Evolutionary conservation across 345 rosid species (phyloP).

Genomic region (Aquilaria sinensis): DNA sequence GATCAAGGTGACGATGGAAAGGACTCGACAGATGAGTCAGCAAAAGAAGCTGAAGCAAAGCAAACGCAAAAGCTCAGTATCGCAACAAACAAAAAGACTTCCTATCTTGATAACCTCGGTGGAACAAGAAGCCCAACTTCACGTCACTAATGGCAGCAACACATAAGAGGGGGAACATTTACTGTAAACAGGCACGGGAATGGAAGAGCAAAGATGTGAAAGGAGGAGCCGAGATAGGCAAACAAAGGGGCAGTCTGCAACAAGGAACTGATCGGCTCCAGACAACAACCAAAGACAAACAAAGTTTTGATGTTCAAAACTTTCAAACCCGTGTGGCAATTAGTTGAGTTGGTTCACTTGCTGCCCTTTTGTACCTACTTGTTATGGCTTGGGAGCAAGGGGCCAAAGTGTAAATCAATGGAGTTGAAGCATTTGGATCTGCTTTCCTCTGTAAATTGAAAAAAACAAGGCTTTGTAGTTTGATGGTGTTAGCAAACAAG

Average conservation of each 20-base stretch:
- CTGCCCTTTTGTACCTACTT: slow-evolving; percentile 13
- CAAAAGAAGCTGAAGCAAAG: slow-evolving; percentile 29
- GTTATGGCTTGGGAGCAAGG: slow-evolving; percentile 21
- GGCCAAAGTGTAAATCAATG: slow-evolving; percentile 1
- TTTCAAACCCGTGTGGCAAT: background rate
- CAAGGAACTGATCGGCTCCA: too few species aligned
- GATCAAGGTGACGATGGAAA: slow-evolving; percentile 30
- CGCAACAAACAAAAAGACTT: slow-evolving; percentile 29
- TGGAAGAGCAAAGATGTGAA: background rate
- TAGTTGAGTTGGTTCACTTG: slow-evolving; percentile 4
- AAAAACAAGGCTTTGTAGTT: slow-evolving; percentile 16
- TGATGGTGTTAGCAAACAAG: slow-evolving; percentile 11
- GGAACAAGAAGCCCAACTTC: slow-evolving; percentile 56
- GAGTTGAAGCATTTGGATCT: slow-evolving; percentile 11
- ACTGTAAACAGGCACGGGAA: slow-evolving; percentile 1
- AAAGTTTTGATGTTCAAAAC: slow-evolving; percentile 4
- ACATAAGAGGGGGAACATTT: background rate
- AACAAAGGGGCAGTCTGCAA: slow-evolving; percentile 14
- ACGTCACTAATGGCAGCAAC: slow-evolving; percentile 31
- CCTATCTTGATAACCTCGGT: slow-evolving; percentile 48
- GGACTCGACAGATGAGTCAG: slow-evolving; percentile 22
- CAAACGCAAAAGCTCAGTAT: slow-evolving; percentile 20
- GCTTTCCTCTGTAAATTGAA: slow-evolving; percentile 10
- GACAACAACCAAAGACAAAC: too few species aligned
- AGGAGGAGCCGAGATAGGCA: background rate